phyloP scores from a whole-genome alignment of 768 basidiomycete genomes.

The Leucocoprinus sp. region DNA sequence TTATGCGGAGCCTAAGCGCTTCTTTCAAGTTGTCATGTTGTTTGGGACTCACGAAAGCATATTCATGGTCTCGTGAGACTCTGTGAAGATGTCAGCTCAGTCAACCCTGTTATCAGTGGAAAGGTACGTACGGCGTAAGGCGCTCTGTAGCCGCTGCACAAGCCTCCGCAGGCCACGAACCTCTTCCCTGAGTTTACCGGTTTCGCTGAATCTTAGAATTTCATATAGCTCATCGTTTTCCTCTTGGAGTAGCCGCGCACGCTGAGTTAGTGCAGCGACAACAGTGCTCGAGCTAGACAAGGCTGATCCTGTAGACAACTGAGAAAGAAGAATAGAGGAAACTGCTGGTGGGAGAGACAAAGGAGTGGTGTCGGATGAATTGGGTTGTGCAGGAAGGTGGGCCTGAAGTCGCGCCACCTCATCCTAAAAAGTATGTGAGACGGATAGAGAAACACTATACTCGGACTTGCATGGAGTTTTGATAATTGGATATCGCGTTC shows the following conservation, averaged over 20 bases:
- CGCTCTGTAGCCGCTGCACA: constrained; percentile 62
- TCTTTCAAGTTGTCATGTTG: constrained; percentile 10
- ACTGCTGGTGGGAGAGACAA: constrained; percentile 66
- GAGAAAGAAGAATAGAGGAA: constrained; percentile 61
- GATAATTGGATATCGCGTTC: constrained; percentile 66
- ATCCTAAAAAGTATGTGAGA: constrained; percentile 38
- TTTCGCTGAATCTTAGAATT: constrained; percentile 64
- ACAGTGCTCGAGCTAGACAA: constrained; percentile 45
- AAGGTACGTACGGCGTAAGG: constrained; percentile 56
- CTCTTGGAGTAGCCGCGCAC: constrained; percentile 65
- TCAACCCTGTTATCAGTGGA: constrained; percentile 3
- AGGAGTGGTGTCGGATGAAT: constrained; percentile 49
- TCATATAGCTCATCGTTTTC: constrained; percentile 86
- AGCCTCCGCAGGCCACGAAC: constrained; percentile 60
- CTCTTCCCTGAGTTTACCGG: constrained; percentile 77
- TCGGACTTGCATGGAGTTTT: constrained; percentile 57
- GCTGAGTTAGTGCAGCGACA: constrained; percentile 65
- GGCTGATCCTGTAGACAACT: constrained; percentile 36
- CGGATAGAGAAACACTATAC: constrained; percentile 6
- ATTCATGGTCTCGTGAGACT: constrained; percentile 68
- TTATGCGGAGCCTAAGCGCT: constrained; percentile 13
- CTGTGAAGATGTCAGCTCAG: constrained; percentile 28
- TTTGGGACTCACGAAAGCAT: constrained; percentile 57
- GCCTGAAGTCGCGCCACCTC: constrained; percentile 65
- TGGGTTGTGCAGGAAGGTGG: constrained; percentile 53